Base-by-base conservation (phyloP, 2,329 filamentous ascomycete genomes). In the Fusarium dimerum region DNA sequence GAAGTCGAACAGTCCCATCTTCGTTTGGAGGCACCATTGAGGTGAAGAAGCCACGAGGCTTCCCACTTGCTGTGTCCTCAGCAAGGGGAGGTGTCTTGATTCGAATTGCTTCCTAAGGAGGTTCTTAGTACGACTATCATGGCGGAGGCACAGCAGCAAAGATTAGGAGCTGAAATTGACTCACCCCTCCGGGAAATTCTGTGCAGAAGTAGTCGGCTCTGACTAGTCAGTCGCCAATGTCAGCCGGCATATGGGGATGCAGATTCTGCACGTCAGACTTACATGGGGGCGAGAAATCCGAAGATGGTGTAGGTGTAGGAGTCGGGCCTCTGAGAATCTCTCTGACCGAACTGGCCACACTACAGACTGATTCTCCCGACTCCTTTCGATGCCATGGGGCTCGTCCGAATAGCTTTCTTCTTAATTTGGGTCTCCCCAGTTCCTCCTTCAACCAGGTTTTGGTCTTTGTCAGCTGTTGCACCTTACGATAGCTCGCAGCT, bases 11-110 rank as follows among this genome's bases (percentile, higher is more conserved):
- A 16, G 43, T 11, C 30, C 47, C 45, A 10, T 55, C 52, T 11
- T 51, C 54, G 5, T 34, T 39, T 0, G 73, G 71, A 2, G 69
- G 65, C 11, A 68, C 62, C 34, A 75, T 69, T 18, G 76, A 68
- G 13, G 73, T 73, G 57, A 80, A 79, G 59, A 79, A 77, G 5
- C 68, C 71, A 6, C 74, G 73, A 3, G 71, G 68, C 34, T 58
- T 70, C 6, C 71, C 69, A 43, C 71, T 71, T 13, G 66, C 64
- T 9, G 69, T 71, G 40, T 68, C 66, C 52, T 77, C 72, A 17
- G 70, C 69, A 17, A 78, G 59, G 0, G 76, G 76, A 1, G 78
- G 78, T 3, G 78, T 80, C 45, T 71, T 72, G 12, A 81, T 65
- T 5, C 78, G 72, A n/a, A 66, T 72, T 6, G 78, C 78, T 68